Evolutionary conservation across 2,329 filamentous ascomycete genomes (phyloP).

Genomic region (Parascedosporium putredinis): DNA sequence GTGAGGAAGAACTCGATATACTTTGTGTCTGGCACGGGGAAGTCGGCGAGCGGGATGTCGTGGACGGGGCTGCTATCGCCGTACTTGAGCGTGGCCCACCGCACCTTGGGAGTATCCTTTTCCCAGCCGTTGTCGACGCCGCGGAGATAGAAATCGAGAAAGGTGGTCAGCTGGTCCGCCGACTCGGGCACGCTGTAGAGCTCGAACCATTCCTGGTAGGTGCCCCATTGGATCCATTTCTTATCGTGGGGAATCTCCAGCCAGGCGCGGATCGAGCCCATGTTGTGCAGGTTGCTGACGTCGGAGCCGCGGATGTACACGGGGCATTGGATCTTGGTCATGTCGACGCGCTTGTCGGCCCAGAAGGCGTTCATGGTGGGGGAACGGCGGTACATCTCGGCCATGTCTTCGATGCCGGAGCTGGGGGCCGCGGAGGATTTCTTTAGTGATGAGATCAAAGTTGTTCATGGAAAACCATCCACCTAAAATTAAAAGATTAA

Average conservation of each 20-base stretch:
- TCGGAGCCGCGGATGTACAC: conserved; percentile 23
- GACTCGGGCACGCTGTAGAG: conserved; percentile 24
- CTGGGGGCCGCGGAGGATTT: conserved; percentile 22
- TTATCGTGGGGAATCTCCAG: conserved; percentile 14
- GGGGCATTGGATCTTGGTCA: conserved; percentile 24
- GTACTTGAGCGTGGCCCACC: conserved; percentile 28
- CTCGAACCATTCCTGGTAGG: conserved; percentile 34
- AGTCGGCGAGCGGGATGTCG: conserved; percentile 22
- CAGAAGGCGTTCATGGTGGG: conserved; percentile 24
- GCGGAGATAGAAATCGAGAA: conserved; percentile 34
- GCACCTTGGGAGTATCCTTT: conserved; percentile 29
- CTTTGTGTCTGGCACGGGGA: conserved; percentile 22
- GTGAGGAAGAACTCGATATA: conserved; percentile 23
- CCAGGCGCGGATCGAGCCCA: conserved; percentile 20
- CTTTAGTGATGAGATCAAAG: conserved; percentile 29
- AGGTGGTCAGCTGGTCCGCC: conserved; percentile 25
- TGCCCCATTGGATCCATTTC: conserved; percentile 30
- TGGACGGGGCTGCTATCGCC: conserved; percentile 21
- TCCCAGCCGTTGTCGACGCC: conserved; percentile 34
- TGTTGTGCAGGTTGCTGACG: conserved; percentile 19
- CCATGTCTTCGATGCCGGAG: conserved; percentile 26
- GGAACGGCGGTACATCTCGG: conserved; percentile 28
- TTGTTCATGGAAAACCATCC: conserved; percentile 28
- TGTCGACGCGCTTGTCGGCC: conserved; percentile 25
- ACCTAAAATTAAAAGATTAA: conserved; percentile 20